These are phyloP conservation scores for Phaeosphaeria sp. DNA, from an alignment of 2,329 filamentous ascomycete species.

Conservation along the genomic window DNA sequence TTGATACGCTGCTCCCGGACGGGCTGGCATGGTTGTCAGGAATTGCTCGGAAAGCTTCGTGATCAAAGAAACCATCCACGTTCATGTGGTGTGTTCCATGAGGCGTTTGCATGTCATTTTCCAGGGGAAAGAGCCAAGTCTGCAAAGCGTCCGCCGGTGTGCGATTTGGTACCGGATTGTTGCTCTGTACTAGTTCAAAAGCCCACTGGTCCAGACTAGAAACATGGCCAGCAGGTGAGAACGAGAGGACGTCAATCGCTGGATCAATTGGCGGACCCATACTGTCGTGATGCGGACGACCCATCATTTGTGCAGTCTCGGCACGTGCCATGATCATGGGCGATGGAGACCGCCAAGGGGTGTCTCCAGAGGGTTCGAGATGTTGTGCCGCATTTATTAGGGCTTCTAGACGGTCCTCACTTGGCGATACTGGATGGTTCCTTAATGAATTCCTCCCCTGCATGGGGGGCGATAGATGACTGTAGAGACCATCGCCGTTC, in stretches of 20 bases:
- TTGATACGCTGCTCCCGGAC: constrained; percentile 44
- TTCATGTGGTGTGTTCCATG: constrained; percentile 37
- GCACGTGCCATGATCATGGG: constrained; percentile 35
- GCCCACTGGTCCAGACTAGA: constrained; percentile 47
- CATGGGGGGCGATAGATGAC: constrained; percentile 19
- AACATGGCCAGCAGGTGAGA: constrained; percentile 42
- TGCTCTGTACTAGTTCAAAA: constrained; percentile 46
- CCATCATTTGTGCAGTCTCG: constrained; percentile 30
- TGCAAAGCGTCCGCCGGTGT: constrained; percentile 45
- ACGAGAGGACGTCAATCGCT: constrained; percentile 45
- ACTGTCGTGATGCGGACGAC: constrained; percentile 36
- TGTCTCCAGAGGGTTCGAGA: constrained; percentile 40
- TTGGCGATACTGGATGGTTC: constrained; percentile 32
- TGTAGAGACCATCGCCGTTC: constrained; percentile 27
- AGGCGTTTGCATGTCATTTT: constrained; percentile 35
- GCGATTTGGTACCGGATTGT: constrained; percentile 43
- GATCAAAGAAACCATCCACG: constrained; percentile 40
- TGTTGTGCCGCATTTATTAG: constrained; percentile 48
- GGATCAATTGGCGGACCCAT: constrained; percentile 48
- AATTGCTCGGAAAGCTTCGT: constrained; percentile 30
- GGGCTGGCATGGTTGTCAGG: constrained; percentile 39
- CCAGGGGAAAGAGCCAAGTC: constrained; percentile 47
- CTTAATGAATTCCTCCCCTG: constrained; percentile 18
- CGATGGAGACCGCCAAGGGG: constrained; percentile 45
- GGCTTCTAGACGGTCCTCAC: constrained; percentile 45